These are phyloP conservation scores for Saturnispora silvae DNA, from an alignment of 805 yeast genomes.

Conservation along the genomic window DNA sequence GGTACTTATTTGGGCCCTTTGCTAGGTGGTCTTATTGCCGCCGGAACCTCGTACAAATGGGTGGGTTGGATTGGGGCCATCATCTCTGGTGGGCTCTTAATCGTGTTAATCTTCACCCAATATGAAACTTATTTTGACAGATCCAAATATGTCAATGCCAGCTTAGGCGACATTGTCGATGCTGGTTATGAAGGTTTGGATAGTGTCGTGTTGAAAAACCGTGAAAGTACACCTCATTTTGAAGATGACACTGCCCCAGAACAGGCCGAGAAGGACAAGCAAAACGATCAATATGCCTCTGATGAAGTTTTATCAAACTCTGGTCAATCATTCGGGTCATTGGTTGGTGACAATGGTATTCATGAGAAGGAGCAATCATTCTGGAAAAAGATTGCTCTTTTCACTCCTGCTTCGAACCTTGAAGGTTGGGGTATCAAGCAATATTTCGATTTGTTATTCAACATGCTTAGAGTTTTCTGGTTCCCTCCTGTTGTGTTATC, in stretches of 20 bases:
- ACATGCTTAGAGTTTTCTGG: slow-evolving; percentile 44
- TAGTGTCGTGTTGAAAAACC: neutral
- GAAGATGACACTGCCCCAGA: slow-evolving; percentile 6
- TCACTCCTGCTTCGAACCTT: slow-evolving; percentile 50
- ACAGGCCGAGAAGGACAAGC: too few relatives aligned
- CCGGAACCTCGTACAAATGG: slow-evolving; percentile 62
- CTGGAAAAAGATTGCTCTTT: slow-evolving; percentile 35
- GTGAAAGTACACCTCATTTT: neutral
- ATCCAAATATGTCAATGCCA: slow-evolving; percentile 24
- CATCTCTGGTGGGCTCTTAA: slow-evolving; percentile 47
- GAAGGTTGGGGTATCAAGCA: slow-evolving; percentile 59
- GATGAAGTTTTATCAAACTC: slow-evolving; percentile 5
- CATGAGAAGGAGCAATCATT: slow-evolving; percentile 33
- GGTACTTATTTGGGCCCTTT: slow-evolving; percentile 77
- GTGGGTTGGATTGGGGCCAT: slow-evolving; percentile 62
- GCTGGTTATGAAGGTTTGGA: slow-evolving; percentile 5
- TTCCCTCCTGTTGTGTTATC: slow-evolving; percentile 58
- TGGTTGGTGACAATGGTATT: slow-evolving; percentile 27
- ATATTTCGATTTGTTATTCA: slow-evolving; percentile 40
- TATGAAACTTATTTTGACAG: slow-evolving; percentile 68
- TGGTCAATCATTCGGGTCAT: slow-evolving; percentile 3
- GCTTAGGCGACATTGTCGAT: slow-evolving; percentile 1
- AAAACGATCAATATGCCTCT: neutral
- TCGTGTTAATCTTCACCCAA: slow-evolving; percentile 45
- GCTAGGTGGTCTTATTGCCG: slow-evolving; percentile 63